Percentiles rank a stretch among this genome's conserved stretches.
Conservation (phyloP, 2,329 filamentous ascomycete species). For the Fusarium solani-melongenae region DNA sequence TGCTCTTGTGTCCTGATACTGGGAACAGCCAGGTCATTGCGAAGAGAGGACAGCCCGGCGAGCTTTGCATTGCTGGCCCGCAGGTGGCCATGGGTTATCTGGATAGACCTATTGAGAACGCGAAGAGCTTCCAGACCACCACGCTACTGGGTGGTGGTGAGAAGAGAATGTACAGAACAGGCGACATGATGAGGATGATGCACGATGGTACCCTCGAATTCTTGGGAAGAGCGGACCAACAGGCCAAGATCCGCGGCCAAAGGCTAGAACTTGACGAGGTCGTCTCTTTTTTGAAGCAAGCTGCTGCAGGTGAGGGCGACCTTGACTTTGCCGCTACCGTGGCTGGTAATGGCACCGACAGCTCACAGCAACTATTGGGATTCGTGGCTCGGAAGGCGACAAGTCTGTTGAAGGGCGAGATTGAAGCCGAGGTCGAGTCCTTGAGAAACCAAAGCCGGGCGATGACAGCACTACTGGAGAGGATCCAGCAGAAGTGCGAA, state of each 20-base stretch:
- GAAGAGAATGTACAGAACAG: constrained; percentile 18
- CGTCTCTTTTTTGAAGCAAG: constrained; percentile 10
- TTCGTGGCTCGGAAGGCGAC: background rate
- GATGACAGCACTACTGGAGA: background rate
- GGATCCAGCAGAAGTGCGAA: constrained; percentile 8
- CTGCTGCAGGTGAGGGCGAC: background rate
- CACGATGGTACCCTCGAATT: constrained; percentile 18
- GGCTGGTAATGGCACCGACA: background rate
- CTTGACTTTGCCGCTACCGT: constrained; percentile 23
- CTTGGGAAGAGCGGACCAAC: constrained; percentile 13
- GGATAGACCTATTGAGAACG: constrained; percentile 8
- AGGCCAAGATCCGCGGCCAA: constrained; percentile 27
- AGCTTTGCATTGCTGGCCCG: constrained; percentile 20
- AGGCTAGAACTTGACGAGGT: constrained; percentile 22
- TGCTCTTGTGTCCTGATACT: background rate
- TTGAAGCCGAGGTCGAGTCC: background rate
- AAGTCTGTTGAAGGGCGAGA: background rate
- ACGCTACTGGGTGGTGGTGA: background rate
- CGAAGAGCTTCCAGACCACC: constrained; percentile 11
- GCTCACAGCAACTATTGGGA: background rate
- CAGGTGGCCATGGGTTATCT: constrained; percentile 24
- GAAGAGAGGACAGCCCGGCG: constrained; percentile 6
- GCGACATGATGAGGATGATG: constrained; percentile 34
- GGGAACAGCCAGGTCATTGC: background rate
- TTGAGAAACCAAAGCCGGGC: background rate